These are phyloP conservation scores for Cryptosporidium sp. DNA, from an alignment of 169 alveolate genomes.

Conservation along the genomic window DNA sequence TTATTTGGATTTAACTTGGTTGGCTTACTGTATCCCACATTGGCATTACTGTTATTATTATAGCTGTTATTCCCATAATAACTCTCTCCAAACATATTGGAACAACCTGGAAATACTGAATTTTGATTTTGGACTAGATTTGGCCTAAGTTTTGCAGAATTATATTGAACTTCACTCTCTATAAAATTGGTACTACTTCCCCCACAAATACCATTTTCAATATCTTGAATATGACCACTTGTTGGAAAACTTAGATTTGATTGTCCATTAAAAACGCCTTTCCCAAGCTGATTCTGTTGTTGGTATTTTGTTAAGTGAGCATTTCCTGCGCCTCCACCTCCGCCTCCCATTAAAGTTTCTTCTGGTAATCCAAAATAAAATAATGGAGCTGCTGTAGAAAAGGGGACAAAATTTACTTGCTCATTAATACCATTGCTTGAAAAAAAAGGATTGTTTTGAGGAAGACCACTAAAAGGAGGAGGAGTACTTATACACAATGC, in stretches of 20 bases:
- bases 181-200: neutral
- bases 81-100: neutral
- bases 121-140: neutral
- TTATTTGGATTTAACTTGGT: slow-evolving; percentile 7
- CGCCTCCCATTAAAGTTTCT: slow-evolving; percentile 1
- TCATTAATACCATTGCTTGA: slow-evolving; percentile 58
- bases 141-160: slow-evolving; percentile 27
- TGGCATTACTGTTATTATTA: neutral
- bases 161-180: slow-evolving; percentile 13
- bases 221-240: neutral
- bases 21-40: neutral
- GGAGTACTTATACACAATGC: slow-evolving; percentile 60
- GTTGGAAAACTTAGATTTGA: neutral
- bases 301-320: neutral
- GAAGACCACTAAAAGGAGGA: slow-evolving; percentile 39
- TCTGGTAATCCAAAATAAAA: slow-evolving; percentile 59
- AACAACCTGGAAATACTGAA: neutral
- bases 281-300: neutral
- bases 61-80: neutral
- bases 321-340: neutral
- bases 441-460: slow-evolving; percentile 64
- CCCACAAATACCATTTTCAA: neutral
- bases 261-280: neutral
- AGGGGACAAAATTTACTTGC: slow-evolving; percentile 50
- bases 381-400: slow-evolving; percentile 41